phyloP scores from a whole-genome alignment of 768 basidiomycete genomes.

The Suillus occidentalis region DNA sequence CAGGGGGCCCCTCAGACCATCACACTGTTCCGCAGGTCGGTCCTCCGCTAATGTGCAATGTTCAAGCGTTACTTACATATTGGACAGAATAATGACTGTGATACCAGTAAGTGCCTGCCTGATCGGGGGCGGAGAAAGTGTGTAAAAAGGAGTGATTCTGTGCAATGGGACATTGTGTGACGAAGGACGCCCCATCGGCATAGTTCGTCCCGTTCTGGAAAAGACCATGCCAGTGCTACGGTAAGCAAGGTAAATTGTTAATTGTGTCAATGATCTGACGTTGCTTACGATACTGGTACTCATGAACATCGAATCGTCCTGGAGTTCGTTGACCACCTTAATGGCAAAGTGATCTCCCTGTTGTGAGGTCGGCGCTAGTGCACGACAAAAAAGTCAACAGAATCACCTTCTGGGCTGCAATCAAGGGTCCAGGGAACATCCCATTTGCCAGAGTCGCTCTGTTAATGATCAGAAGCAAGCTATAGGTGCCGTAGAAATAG shows the following conservation, averaged over 20 bases:
- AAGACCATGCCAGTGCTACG: constrained; percentile 28
- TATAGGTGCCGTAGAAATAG: background rate
- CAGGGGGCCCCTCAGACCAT: constrained; percentile 11
- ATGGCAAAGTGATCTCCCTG: constrained; percentile 40
- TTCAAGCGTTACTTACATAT: constrained; percentile 12
- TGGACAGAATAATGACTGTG: constrained; percentile 22
- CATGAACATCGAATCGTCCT: constrained; percentile 46
- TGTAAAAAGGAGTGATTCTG: constrained; percentile 36
- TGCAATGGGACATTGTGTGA: constrained; percentile 41
- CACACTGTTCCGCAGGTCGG: constrained; percentile 13
- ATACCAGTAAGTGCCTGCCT: constrained; percentile 42
- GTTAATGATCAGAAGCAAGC: background rate
- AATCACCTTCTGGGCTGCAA: constrained; percentile 37
- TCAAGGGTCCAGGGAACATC: constrained; percentile 45
- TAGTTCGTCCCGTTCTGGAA: constrained; percentile 22
- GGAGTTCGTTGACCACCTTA: constrained; percentile 45
- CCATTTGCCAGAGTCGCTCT: constrained; percentile 46
- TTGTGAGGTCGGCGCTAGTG: constrained; percentile 14
- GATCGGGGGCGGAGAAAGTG: constrained; percentile 30
- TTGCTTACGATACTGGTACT: constrained; percentile 49
- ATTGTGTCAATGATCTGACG: background rate
- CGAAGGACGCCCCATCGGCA: constrained; percentile 34
- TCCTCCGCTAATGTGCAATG: background rate
- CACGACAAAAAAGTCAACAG: background rate
- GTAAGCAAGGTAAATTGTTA: background rate